phyloP scores from a whole-genome alignment of 1,139 yeast species.

The Suhomyces bribrorum region DNA sequence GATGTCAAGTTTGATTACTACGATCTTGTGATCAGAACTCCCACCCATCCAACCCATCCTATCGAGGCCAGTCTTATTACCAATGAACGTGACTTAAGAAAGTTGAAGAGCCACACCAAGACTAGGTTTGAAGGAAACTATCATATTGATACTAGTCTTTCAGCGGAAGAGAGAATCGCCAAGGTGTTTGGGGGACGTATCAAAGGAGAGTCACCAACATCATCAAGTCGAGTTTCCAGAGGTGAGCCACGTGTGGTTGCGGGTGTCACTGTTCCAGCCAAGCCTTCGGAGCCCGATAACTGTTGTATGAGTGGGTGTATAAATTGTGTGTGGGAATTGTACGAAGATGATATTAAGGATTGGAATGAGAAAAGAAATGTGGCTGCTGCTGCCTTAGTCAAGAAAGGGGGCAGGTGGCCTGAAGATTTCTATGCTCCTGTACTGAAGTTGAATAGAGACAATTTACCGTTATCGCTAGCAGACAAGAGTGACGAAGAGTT shows the following conservation, averaged over 20 bases:
- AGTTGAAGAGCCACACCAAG: conserved; percentile 23
- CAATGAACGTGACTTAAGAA: conserved; percentile 19
- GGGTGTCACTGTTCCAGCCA: conserved; percentile 75
- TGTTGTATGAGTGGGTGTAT: conserved; percentile 98
- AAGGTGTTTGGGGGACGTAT: conserved; percentile 60
- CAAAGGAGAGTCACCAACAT: conserved; percentile 52
- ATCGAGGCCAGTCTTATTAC: conserved; percentile 34
- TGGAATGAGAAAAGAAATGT: conserved; percentile 64
- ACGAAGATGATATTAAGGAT: conserved; percentile 80
- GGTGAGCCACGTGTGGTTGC: conserved; percentile 53
- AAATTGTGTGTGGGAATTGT: conserved; percentile 95
- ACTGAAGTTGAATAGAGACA: conserved; percentile 30
- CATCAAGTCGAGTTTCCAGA: conserved; percentile 51
- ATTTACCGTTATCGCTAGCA: conserved; percentile 33
- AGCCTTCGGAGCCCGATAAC: conserved; percentile 88
- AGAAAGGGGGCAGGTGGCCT: conserved; percentile 72
- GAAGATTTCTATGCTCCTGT: conserved; percentile 73
- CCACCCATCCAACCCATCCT: conserved; percentile 35
- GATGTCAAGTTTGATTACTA: conserved; percentile 32
- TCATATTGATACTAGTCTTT: conserved; percentile 28
- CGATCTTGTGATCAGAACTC: conserved; percentile 39
- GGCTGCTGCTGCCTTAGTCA: conserved; percentile 61
- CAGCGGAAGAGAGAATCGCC: conserved; percentile 52
- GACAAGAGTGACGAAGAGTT: conserved; percentile 17
- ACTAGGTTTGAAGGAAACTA: conserved; percentile 52